Percentiles rank a stretch among this genome's conserved stretches.
Evolutionary conservation across 495 filamentous ascomycete species (phyloP).

Genomic region (Cetradonia linearis): DNA sequence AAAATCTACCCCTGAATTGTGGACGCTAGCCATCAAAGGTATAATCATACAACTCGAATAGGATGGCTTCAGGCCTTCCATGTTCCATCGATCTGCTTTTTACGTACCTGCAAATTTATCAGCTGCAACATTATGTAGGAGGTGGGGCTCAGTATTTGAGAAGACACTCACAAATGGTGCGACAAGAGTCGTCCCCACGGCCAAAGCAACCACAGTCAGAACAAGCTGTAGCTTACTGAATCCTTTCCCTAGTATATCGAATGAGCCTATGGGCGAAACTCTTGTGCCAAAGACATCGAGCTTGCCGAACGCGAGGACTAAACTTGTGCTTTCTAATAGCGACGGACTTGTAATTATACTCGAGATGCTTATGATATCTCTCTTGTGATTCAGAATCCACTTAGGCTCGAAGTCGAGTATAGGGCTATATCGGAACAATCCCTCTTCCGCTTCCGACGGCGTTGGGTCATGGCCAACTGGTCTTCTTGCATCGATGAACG

Average conservation of each 20-base stretch:
- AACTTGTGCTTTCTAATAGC: conserved; percentile 81
- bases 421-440: conserved; percentile 64
- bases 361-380: conserved; percentile 68
- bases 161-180: conserved; percentile 66
- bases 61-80: conserved; percentile 21
- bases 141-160: background rate
- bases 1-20: too few relatives aligned
- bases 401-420: conserved; percentile 76
- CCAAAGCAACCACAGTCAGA: conserved; percentile 68
- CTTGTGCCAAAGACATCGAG: conserved; percentile 80
- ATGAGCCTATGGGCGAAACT: conserved; percentile 71
- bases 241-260: conserved; percentile 85
- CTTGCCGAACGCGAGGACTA: conserved; percentile 78
- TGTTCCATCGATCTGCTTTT: conserved; percentile 24
- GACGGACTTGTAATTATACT: conserved; percentile 63
- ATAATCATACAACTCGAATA: background rate
- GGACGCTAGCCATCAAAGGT: background rate
- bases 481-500: conserved; percentile 74
- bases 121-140: background rate
- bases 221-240: conserved; percentile 85
- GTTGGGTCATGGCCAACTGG: conserved; percentile 79
- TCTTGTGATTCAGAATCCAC: conserved; percentile 68
- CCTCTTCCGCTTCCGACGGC: conserved; percentile 69
- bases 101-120: conserved; percentile 21
- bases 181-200: conserved; percentile 60